Base-by-base conservation (phyloP, 2,329 filamentous ascomycete genomes). In the Chaetothyriales sp. region DNA sequence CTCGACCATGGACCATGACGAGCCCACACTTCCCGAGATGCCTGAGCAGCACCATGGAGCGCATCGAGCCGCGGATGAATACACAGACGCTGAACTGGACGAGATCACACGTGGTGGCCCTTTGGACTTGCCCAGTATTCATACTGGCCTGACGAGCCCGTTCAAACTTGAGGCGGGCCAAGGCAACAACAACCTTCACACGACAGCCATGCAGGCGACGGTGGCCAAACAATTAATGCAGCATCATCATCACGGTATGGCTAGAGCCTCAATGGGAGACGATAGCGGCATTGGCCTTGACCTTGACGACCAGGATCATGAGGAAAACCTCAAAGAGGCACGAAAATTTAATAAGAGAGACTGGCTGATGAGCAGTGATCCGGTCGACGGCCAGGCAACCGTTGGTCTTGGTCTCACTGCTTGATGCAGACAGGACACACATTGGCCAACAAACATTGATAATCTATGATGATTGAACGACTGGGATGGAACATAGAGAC, bases 231-330 rank as follows among this genome's bases (percentile, higher is more conserved):
- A 32, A 4, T 18, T 19, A 18, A 39, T 39, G 32, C 32, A 15
- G 32, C 32, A 39, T 10, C 46, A 18, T 43, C 42, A 42, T 39
- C 36, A n/a, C 22, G 42, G 4, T 19, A n/a, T 20, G 2, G n/a
- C 22, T n/a, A 45, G 22, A 5, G 12, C 45, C 50, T 32, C 32
- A 15, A 15, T 39, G 32, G 32, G 10, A 12, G 59, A 60, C 43
- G 59, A 60, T 44, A 58, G 55, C 46, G 59, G 59, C 10, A 60
- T 60, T 47, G 57, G 57, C 4, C 51, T 60, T 25, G 56, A 56
- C 43, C 47, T 60, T 12, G 57, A 59, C 46, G 51, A 74, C 76
- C 53, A 60, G 75, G 87, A 93, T 60, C 77, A 93, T 51, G 92
- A 55, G 3, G 57, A 57, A 44, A 55, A 53, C 3, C 57, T 59